Percentiles rank a stretch among this genome's conserved stretches.
These are phyloP conservation scores for Fusarium sp. DNA, from an alignment of 2,329 filamentous ascomycete genomes.

Conservation along the genomic window DNA sequence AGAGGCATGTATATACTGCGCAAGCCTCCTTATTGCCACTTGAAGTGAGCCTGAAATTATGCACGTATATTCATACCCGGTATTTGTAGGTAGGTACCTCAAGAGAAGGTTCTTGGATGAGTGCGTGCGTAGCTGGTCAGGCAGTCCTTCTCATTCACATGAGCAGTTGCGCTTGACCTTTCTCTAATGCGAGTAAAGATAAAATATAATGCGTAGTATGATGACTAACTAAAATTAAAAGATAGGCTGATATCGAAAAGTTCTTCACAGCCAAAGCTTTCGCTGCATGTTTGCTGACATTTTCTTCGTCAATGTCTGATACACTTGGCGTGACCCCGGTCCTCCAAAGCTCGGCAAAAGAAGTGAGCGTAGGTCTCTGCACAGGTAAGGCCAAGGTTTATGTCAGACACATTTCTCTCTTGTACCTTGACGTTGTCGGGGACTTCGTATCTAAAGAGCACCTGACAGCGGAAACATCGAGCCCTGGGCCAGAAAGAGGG, in stretches of 20 bases:
- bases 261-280: neutral
- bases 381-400: neutral
- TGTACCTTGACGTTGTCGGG: neutral
- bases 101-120: neutral
- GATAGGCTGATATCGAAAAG: neutral
- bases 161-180: neutral
- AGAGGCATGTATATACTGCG: too few species aligned
- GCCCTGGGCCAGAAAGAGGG: neutral
- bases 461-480: neutral
- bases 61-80: neutral
- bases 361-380: neutral
- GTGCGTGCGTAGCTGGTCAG: neutral
- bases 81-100: neutral
- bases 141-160: too few species aligned
- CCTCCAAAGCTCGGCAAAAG: neutral
- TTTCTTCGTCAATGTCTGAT: neutral
- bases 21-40: too few species aligned
- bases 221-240: neutral
- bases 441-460: neutral
- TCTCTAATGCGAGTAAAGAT: neutral
- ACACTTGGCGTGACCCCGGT: neutral
- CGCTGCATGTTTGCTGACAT: too few species aligned
- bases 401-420: neutral
- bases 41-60: too few species aligned
- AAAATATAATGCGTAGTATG: neutral